A percentile compares a stretch with the other conserved stretches of the same genome.
These are phyloP conservation scores for Colletotrichum abscissum DNA, from an alignment of 2,329 filamentous ascomycete species.

Conservation along the genomic window DNA sequence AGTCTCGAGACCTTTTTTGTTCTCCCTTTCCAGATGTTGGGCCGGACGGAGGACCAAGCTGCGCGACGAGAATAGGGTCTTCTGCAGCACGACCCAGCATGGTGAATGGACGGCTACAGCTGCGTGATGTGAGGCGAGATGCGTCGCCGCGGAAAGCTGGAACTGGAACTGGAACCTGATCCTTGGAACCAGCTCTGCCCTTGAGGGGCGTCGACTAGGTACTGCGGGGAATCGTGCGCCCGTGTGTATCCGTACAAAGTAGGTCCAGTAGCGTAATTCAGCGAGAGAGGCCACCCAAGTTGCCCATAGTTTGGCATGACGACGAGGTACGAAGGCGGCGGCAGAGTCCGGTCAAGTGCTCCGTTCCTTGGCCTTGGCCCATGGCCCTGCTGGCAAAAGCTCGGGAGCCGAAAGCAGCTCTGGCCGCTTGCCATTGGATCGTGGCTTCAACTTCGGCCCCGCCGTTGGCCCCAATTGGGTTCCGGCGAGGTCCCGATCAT, in stretches of 20 bases:
- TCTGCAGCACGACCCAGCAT: neutral
- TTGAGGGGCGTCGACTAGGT: neutral
- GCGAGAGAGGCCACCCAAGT: neutral
- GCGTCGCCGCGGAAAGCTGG: neutral
- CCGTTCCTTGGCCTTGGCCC: neutral
- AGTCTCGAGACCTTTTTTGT: neutral
- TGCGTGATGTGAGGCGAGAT: constrained; percentile 19
- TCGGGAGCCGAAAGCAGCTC: constrained; percentile 12
- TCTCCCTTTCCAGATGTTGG: neutral
- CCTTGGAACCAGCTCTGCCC: neutral
- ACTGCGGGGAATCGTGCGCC: neutral
- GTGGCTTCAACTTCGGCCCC: constrained; percentile 12
- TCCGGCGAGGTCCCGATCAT: constrained; percentile 6
- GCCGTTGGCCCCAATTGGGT: constrained; percentile 22
- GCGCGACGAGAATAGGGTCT: constrained; percentile 28
- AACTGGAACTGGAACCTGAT: neutral
- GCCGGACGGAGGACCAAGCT: constrained; percentile 23
- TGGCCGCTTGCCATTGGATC: constrained; percentile 13
- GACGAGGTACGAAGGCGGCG: neutral
- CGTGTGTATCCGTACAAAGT: neutral
- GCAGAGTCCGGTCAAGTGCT: constrained; percentile 1
- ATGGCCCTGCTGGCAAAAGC: constrained; percentile 21
- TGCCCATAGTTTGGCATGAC: neutral
- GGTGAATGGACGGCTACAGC: constrained; percentile 1
- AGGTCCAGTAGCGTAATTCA: neutral